These are phyloP conservation scores for Blastomyces gilchristii DNA, from an alignment of 2,329 filamentous ascomycete genomes.

Conservation along the genomic window DNA sequence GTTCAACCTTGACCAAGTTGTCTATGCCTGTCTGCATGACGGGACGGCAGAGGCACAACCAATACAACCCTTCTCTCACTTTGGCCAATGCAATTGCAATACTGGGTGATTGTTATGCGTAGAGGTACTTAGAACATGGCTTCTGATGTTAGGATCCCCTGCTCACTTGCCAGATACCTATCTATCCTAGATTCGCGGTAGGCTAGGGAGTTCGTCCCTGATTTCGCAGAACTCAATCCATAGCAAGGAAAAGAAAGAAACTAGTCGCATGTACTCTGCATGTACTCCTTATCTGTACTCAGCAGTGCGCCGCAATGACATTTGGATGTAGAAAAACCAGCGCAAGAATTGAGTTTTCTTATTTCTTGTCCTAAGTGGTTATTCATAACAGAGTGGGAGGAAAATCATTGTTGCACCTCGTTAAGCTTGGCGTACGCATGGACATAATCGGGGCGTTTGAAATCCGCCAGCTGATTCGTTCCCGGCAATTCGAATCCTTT, in stretches of 20 bases:
- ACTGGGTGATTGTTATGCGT: neutral
- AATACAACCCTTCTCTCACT: neutral
- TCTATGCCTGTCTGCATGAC: neutral
- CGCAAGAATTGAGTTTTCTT: neutral
- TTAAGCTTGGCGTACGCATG: conserved; percentile 2
- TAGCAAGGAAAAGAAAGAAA: neutral
- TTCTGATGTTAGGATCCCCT: neutral
- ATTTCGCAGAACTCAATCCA: neutral
- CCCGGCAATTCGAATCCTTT: neutral
- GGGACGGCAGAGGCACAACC: no score
- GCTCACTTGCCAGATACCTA: neutral
- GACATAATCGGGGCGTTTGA: neutral
- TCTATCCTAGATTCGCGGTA: neutral
- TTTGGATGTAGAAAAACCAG: neutral
- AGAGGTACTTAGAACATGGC: neutral
- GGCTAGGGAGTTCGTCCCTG: neutral
- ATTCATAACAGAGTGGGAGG: neutral
- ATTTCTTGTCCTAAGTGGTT: neutral
- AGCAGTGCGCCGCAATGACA: no score
- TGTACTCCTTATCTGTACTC: neutral
- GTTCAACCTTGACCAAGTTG: neutral
- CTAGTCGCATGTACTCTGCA: neutral
- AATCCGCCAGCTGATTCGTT: neutral
- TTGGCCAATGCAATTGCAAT: neutral
- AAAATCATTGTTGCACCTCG: neutral